These are phyloP conservation scores for Trichoderma sp. DNA, from an alignment of 2,329 filamentous ascomycete species.

Conservation along the genomic window DNA sequence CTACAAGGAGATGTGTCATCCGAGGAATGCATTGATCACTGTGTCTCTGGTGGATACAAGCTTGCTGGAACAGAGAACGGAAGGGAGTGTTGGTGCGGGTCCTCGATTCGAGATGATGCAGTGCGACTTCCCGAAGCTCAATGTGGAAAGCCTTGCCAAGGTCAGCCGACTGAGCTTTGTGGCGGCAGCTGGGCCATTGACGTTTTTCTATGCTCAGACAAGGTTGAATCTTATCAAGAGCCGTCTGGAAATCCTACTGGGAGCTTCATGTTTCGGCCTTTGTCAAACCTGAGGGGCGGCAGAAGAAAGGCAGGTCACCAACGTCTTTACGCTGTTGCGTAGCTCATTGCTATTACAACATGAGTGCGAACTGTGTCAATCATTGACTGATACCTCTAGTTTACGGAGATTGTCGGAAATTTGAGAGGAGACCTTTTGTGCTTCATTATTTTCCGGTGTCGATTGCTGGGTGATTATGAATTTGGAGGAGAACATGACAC, in stretches of 20 bases:
- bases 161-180: slow-evolving; percentile 18
- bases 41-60: slow-evolving; percentile 42
- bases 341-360: neutral
- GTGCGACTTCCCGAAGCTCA: slow-evolving; percentile 32
- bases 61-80: slow-evolving; percentile 54
- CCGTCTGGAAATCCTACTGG: neutral
- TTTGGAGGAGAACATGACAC: neutral
- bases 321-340: neutral
- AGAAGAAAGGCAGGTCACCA: neutral
- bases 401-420: neutral
- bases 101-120: slow-evolving; percentile 31
- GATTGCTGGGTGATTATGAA: neutral
- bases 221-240: neutral
- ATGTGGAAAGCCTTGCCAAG: slow-evolving; percentile 32
- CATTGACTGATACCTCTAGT: neutral
- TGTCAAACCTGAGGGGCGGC: slow-evolving; percentile 6
- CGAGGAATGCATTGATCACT: slow-evolving; percentile 51
- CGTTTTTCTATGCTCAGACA: slow-evolving; percentile 27
- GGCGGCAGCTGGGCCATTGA: slow-evolving; percentile 35
- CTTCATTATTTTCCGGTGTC: neutral
- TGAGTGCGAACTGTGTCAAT: neutral
- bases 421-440: neutral
- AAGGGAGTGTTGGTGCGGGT: slow-evolving; percentile 55
- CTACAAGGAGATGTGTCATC: slow-evolving; percentile 48
- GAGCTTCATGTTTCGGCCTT: slow-evolving; percentile 9